phyloP scores from a whole-genome alignment of 78 protist genomes.

The Polysphondylium violaceum region DNA sequence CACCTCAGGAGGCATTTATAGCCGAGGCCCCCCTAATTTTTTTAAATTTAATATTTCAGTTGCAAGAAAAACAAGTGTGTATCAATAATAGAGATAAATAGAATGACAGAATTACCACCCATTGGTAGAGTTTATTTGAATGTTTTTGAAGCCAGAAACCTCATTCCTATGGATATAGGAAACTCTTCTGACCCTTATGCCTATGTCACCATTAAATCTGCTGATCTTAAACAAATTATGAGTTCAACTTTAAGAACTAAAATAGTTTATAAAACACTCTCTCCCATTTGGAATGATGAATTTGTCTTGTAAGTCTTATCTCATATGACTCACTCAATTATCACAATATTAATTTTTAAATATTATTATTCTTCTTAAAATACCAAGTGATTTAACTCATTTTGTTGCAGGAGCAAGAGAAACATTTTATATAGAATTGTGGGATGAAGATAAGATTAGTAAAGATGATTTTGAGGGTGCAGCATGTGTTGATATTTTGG shows the following conservation, averaged over 20 bases:
- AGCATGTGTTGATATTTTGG: background rate
- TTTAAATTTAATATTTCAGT: too few species aligned
- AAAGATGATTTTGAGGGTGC: slow-evolving; percentile 28
- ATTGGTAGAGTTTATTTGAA: slow-evolving; percentile 18
- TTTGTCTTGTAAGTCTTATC: slow-evolving; percentile 8
- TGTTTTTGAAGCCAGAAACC: slow-evolving; percentile 20
- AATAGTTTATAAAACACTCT: slow-evolving; percentile 5
- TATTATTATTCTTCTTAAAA: background rate
- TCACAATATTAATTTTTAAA: background rate
- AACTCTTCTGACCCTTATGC: slow-evolving; percentile 8
- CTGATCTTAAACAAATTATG: too few species aligned
- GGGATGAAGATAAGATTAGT: slow-evolving; percentile 30
- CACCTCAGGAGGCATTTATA: too few species aligned
- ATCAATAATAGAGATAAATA: background rate
- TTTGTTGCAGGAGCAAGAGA: background rate
- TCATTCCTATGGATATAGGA: slow-evolving; percentile 3
- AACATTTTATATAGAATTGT: slow-evolving; percentile 6
- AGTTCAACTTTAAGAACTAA: slow-evolving; percentile 20
- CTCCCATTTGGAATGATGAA: slow-evolving; percentile 29
- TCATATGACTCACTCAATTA: background rate
- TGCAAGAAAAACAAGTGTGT: too few species aligned
- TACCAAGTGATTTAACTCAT: background rate
- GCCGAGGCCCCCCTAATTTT: too few species aligned
- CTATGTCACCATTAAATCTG: background rate
- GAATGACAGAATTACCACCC: background rate